These are phyloP conservation scores for Backusella australiensis DNA, from an alignment of 192 early-diverging fungal species.

Conservation along the genomic window DNA sequence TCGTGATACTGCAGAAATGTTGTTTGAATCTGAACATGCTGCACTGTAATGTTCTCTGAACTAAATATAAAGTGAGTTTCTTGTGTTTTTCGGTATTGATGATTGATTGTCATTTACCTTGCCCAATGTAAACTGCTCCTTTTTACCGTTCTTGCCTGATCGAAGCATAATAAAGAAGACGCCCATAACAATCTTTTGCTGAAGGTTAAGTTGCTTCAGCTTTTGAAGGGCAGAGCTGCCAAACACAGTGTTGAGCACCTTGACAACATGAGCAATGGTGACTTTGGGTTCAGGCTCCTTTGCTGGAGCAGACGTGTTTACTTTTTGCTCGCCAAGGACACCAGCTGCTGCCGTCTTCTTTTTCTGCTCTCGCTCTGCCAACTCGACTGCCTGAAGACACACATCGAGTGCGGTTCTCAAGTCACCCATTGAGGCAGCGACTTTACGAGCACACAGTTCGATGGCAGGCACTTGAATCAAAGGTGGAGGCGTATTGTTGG, in stretches of 20 bases:
- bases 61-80: slow-evolving; percentile 19
- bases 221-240: slow-evolving; percentile 60
- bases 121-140: slow-evolving; percentile 43
- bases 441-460: slow-evolving; percentile 91
- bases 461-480: slow-evolving; percentile 85
- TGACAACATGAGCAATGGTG: slow-evolving; percentile 76
- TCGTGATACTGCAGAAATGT: slow-evolving; percentile 63
- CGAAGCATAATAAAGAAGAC: slow-evolving; percentile 49
- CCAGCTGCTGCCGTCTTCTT: slow-evolving; percentile 36
- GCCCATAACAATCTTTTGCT: slow-evolving; percentile 79
- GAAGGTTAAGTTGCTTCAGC: slow-evolving; percentile 70
- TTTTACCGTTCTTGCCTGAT: slow-evolving; percentile 35
- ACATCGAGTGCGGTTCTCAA: slow-evolving; percentile 77
- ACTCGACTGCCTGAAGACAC: slow-evolving; percentile 84
- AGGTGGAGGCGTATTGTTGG: slow-evolving; percentile 19
- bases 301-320: neutral
- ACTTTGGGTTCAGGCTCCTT: slow-evolving; percentile 59
- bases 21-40: slow-evolving; percentile 48
- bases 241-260: slow-evolving; percentile 60
- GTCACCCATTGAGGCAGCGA: slow-evolving; percentile 83
- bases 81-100: neutral
- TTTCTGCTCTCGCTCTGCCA: slow-evolving; percentile 68
- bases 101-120: slow-evolving; percentile 37
- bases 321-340: slow-evolving; percentile 14
- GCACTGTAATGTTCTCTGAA: slow-evolving; percentile 62